Percentiles rank a stretch among this genome's conserved stretches.
phyloP scores from a whole-genome alignment of 1,284 basidiomycete species.

The Trichosporon inkin region DNA sequence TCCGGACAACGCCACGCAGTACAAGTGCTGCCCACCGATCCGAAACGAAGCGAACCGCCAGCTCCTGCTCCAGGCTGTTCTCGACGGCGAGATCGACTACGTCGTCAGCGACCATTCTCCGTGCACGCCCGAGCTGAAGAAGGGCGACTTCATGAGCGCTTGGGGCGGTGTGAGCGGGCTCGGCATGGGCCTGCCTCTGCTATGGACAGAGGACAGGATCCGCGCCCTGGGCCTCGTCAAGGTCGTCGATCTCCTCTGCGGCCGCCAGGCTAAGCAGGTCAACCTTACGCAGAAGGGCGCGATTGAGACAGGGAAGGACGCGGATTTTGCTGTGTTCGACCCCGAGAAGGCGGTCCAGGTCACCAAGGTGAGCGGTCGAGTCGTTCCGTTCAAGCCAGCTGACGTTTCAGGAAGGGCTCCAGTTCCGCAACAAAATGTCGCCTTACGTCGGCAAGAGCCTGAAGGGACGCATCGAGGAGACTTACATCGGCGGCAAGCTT shows the following conservation, averaged over 20 bases:
- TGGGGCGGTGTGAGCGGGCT: conserved; percentile 91
- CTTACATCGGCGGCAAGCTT: conserved; percentile 67
- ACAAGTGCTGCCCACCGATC: conserved; percentile 93
- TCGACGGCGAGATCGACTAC: conserved; percentile 76
- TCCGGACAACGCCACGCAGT: conserved; percentile 56
- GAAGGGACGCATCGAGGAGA: conserved; percentile 66
- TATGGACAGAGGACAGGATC: conserved; percentile 66
- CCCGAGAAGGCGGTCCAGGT: conserved; percentile 59
- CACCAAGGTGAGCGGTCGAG: conserved; percentile 58
- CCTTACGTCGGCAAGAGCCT: conserved; percentile 74
- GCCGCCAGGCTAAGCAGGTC: conserved; percentile 69
- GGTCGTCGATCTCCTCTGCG: conserved; percentile 69
- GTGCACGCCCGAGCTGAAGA: conserved; percentile 75
- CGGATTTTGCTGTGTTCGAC: conserved; percentile 81
- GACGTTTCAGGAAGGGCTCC: conserved; percentile 60
- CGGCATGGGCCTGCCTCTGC: conserved; percentile 75
- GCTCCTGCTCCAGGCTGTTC: conserved; percentile 70
- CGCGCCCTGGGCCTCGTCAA: conserved; percentile 56
- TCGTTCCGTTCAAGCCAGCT: not conserved
- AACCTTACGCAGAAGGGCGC: conserved; percentile 70
- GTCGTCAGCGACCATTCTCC: conserved; percentile 93
- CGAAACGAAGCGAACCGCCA: conserved; percentile 67
- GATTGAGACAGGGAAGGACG: conserved; percentile 68
- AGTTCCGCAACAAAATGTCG: conserved; percentile 89
- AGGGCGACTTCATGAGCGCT: conserved; percentile 74